Evolutionary conservation across 257 asterid species (phyloP).

Genomic region (Fraxinus anomala): DNA sequence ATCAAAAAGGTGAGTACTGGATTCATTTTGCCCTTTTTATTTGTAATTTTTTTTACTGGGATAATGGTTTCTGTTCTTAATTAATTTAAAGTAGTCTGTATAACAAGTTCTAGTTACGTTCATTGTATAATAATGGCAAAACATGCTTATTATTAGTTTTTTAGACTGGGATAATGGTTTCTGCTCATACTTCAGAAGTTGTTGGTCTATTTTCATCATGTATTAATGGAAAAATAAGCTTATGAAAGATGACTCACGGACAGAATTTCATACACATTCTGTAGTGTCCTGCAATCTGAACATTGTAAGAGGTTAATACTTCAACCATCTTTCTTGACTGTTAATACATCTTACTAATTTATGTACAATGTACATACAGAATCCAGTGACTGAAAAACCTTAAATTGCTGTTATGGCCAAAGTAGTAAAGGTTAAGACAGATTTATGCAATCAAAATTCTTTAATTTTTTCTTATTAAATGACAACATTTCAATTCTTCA

Average conservation of each 20-base stretch:
- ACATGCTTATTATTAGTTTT: neutral
- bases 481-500: neutral
- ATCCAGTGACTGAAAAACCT: neutral
- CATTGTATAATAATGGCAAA: neutral
- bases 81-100: neutral
- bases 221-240: neutral
- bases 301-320: neutral
- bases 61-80: slow-evolving; percentile 7
- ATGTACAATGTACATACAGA: neutral
- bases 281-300: neutral
- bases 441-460: neutral
- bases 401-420: neutral
- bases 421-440: neutral
- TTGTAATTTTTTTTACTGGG: slow-evolving; percentile 14
- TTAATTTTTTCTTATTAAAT: neutral
- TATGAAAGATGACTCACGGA: neutral
- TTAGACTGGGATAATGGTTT: neutral
- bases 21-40: slow-evolving; percentile 19
- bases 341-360: neutral
- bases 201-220: neutral
- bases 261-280: neutral
- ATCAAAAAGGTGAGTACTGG: slow-evolving; percentile 61
- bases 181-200: neutral
- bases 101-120: neutral
- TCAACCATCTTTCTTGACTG: neutral